Conservation (phyloP, 2,329 filamentous ascomycete genomes). For the Endothia cerciana region DNA sequence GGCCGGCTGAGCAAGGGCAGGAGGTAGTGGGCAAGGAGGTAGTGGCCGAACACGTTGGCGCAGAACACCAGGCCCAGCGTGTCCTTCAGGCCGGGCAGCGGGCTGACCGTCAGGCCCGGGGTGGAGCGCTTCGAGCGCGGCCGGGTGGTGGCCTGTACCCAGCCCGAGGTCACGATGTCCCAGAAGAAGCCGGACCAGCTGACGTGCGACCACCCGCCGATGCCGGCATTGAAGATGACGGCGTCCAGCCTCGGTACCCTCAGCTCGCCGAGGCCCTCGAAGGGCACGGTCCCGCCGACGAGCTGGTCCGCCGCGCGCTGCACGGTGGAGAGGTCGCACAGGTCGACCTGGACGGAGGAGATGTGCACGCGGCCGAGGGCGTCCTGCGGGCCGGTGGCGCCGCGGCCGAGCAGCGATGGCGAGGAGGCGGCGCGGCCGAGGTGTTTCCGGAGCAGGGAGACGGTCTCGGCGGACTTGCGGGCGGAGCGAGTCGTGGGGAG, state of each 20-base stretch:
- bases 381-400: conserved; percentile 45
- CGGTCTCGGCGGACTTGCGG: conserved; percentile 75
- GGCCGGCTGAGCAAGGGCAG: conserved; percentile 69
- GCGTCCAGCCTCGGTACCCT: conserved; percentile 74
- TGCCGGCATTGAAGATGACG: conserved; percentile 84
- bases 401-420: conserved; percentile 45
- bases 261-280: conserved; percentile 46
- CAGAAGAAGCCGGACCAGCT: conserved; percentile 66
- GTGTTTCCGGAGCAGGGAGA: conserved; percentile 65
- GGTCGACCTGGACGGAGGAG: conserved; percentile 61
- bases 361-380: conserved; percentile 59
- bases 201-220: conserved; percentile 83
- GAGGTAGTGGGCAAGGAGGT: conserved; percentile 81
- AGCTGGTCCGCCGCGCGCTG: conserved; percentile 53
- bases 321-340: conserved; percentile 61
- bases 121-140: conserved; percentile 74
- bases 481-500: conserved; percentile 81
- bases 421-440: conserved; percentile 53
- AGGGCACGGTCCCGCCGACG: conserved; percentile 48
- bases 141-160: conserved; percentile 72
- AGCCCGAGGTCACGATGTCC: conserved; percentile 59
- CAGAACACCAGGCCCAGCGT: conserved; percentile 83
- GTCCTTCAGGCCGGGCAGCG: conserved; percentile 45
- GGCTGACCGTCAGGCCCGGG: conserved; percentile 48
- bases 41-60: conserved; percentile 94